Conservation (phyloP, 352 stramenopile genomes). For the Pythium dissimile region DNA sequence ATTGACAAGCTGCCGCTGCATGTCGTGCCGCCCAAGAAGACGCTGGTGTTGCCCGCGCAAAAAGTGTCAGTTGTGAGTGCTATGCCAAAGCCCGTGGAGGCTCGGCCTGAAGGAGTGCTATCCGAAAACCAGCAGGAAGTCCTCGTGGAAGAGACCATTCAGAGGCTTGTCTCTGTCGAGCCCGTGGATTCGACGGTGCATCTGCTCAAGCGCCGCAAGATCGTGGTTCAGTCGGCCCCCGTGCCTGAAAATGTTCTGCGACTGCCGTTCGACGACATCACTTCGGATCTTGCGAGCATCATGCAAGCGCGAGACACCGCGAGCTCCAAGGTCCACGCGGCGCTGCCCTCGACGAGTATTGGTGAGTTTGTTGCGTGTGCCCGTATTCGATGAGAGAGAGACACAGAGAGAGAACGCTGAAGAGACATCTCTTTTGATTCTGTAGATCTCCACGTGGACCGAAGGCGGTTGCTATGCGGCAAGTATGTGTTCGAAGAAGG, state of each 20-base stretch:
- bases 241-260: constrained; percentile 41
- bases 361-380: constrained; percentile 24
- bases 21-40: constrained; percentile 16
- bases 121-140: neutral
- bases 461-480: constrained; percentile 54
- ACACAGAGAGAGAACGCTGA: neutral
- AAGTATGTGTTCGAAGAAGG: constrained; percentile 80
- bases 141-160: neutral
- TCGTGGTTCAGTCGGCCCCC: constrained; percentile 8
- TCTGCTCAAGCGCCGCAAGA: constrained; percentile 48
- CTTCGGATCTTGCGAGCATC: constrained; percentile 54
- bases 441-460: constrained; percentile 46
- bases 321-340: constrained; percentile 17
- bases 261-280: constrained; percentile 54
- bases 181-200: neutral
- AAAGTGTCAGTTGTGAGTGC: constrained; percentile 13
- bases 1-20: constrained; percentile 20
- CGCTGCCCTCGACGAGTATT: constrained; percentile 8
- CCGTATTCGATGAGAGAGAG: neutral
- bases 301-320: constrained; percentile 32
- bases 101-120: constrained; percentile 1
- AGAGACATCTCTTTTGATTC: neutral
- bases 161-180: neutral
- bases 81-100: neutral
- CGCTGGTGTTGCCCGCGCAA: neutral